Percentiles rank a stretch among this genome's conserved stretches.
phyloP scores from a whole-genome alignment of 2,329 filamentous ascomycete species.

The Ceratocystis cacaofunesta region DNA sequence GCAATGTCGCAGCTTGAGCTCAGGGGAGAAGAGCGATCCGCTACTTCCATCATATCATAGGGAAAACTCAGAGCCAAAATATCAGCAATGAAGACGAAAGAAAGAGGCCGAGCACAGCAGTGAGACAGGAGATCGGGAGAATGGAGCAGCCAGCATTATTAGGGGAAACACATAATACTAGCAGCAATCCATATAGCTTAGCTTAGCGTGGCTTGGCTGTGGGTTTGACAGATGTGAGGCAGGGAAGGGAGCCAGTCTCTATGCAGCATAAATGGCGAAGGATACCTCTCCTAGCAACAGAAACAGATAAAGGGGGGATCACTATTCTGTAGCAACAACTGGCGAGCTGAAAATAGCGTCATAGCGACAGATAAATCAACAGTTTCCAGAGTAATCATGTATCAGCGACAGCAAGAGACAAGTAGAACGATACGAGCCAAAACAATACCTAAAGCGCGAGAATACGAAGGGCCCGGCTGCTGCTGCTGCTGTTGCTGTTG shows the following conservation, averaged over 20 bases:
- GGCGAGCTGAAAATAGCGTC: too few relatives aligned
- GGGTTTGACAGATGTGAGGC: background rate
- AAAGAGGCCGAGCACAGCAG: background rate
- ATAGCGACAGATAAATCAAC: too few relatives aligned
- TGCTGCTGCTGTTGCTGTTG: too few relatives aligned
- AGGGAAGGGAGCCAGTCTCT: background rate
- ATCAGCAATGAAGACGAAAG: background rate
- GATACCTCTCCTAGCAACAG: too few relatives aligned
- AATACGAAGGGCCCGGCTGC: too few relatives aligned
- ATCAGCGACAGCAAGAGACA: too few relatives aligned
- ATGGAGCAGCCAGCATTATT: background rate
- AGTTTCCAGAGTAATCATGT: too few relatives aligned
- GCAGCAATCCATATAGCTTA: background rate
- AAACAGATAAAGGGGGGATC: background rate
- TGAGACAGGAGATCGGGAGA: background rate
- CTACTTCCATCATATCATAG: background rate
- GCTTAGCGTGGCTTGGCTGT: background rate
- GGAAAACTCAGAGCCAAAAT: background rate
- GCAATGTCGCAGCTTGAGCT: background rate
- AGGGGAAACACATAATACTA: background rate
- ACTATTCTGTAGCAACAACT: too few relatives aligned
- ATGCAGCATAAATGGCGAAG: too few relatives aligned
- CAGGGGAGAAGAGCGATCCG: background rate
- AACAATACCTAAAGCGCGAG: too few relatives aligned
- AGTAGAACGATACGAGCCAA: too few relatives aligned